Evolutionary conservation across 352 stramenopile species (phyloP).

Genomic region (Achlya hypogyna): DNA sequence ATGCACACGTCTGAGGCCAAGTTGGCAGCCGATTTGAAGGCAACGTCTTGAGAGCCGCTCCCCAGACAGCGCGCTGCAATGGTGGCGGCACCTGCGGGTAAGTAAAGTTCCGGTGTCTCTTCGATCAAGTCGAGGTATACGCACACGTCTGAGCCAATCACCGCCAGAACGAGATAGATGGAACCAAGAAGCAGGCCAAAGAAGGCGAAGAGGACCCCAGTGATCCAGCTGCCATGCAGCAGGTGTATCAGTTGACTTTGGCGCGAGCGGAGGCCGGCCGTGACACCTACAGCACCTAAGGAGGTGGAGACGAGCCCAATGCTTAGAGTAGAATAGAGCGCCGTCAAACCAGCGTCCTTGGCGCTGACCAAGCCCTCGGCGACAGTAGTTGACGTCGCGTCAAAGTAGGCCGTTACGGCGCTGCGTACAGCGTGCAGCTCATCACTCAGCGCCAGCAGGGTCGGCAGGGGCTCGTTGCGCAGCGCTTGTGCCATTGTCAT

Average conservation of each 20-base stretch:
- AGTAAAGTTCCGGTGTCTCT: not conserved
- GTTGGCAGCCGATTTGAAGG: too few relatives aligned
- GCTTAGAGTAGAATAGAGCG: not conserved
- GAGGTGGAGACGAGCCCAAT: not conserved
- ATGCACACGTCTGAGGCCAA: too few relatives aligned
- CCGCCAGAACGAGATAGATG: not conserved
- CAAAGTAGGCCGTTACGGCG: too few relatives aligned
- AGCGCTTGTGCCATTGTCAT: too few relatives aligned
- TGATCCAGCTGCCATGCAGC: not conserved
- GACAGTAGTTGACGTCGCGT: too few relatives aligned
- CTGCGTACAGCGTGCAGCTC: too few relatives aligned
- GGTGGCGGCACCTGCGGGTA: not conserved
- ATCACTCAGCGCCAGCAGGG: too few relatives aligned
- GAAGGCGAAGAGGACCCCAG: not conserved
- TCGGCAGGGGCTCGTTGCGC: too few relatives aligned
- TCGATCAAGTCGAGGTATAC: not conserved
- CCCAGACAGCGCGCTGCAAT: not conserved
- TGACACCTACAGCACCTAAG: not conserved
- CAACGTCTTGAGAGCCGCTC: not conserved
- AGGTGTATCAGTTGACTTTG: not conserved
- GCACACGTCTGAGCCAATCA: slow-evolving; percentile 2
- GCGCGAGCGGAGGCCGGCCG: not conserved
- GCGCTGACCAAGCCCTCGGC: not conserved
- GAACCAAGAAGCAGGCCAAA: not conserved
- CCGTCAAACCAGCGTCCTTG: not conserved